Evolutionary conservation across 163 green algal genomes (phyloP).

Genomic region (Chlamydomonas reinhardtii): DNA sequence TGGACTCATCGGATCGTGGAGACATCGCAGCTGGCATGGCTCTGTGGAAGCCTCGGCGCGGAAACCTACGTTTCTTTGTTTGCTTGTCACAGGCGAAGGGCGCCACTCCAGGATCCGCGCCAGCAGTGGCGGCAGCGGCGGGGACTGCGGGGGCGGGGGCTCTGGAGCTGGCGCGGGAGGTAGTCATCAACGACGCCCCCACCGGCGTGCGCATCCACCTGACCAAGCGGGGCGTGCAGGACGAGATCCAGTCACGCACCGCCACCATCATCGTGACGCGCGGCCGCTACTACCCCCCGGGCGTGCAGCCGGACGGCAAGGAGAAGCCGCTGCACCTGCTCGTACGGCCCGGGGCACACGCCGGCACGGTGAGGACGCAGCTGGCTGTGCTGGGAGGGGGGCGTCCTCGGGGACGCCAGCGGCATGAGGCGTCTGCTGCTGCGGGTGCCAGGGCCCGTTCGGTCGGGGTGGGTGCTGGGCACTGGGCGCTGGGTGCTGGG

Average conservation of each 20-base stretch:
- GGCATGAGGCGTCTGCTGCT: too few species aligned
- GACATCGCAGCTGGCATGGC: too few species aligned
- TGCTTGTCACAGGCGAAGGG: neutral
- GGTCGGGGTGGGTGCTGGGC: too few species aligned
- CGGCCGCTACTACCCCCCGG: conserved; percentile 58
- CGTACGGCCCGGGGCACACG: conserved; percentile 36
- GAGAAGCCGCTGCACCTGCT: conserved; percentile 61
- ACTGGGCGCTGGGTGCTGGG: too few species aligned
- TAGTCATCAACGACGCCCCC: conserved; percentile 65
- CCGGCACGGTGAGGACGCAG: conserved; percentile 30
- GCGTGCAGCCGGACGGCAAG: conserved; percentile 27
- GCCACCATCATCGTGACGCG: conserved; percentile 53
- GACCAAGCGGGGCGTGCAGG: conserved; percentile 53
- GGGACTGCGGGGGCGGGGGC: neutral
- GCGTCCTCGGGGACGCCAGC: too few species aligned
- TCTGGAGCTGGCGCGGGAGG: conserved; percentile 46
- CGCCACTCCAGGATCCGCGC: neutral
- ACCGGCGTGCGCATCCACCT: conserved; percentile 51
- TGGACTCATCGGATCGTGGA: too few species aligned
- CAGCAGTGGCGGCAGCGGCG: neutral
- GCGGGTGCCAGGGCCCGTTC: too few species aligned
- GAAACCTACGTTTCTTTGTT: neutral
- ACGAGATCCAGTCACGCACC: conserved; percentile 57
- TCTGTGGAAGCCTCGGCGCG: too few species aligned
- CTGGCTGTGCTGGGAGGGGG: too few species aligned